Base-by-base conservation (phyloP, 1,284 basidiomycete genomes). In the Ustilago crameri region DNA sequence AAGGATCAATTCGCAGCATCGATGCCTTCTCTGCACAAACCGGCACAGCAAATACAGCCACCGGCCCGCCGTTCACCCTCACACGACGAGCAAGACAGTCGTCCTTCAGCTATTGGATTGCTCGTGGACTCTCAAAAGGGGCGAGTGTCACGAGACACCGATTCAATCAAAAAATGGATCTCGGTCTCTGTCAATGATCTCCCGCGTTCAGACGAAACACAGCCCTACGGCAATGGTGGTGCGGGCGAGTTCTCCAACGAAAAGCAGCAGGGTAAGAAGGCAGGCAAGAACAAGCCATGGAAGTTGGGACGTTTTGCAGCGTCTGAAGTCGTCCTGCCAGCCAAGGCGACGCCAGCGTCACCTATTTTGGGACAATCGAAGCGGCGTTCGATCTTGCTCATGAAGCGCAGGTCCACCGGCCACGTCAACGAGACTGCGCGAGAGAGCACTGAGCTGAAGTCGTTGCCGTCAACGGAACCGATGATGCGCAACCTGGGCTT, bases 111-210 rank as follows among this genome's bases (percentile, higher is more conserved):
- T 0, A 60, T 72, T 15, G 50, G 49, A 9, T 38, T 62, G 12
- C 59, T 66, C 3, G 59, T 72, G 15, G 52, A 72, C 46, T 59
- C 55, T 18, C 63, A 72, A 3, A 67, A 67, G 27, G 69, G 69
- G 18, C 27, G 63, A 9, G 56, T 51, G 51, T 42, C 51, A 5
- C 46, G 60, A 20, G 69, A 72, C 46, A 55, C 62, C 23, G 69
- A 67, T n/a, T 63, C 69, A 32, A 72, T 67, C 17, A 63, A 55
- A 3, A 63, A 72, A 26, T 72, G 69, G 63, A 72, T 72, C 40
- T 63, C 63, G 3, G 63, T 72, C 8, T 72, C 69, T 5, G 56
- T 55, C 50, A 59, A 59, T 22, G 69, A 72, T 27, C 35, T 72
- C n/a, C 69, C 63, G 2, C 22, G 51, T 38, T 44, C 52, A 20